Evolutionary conservation across 2,329 filamentous ascomycete species (phyloP), one percentile per base, ranked within the genome.

Genomic region (Penicillium sp.): DNA sequence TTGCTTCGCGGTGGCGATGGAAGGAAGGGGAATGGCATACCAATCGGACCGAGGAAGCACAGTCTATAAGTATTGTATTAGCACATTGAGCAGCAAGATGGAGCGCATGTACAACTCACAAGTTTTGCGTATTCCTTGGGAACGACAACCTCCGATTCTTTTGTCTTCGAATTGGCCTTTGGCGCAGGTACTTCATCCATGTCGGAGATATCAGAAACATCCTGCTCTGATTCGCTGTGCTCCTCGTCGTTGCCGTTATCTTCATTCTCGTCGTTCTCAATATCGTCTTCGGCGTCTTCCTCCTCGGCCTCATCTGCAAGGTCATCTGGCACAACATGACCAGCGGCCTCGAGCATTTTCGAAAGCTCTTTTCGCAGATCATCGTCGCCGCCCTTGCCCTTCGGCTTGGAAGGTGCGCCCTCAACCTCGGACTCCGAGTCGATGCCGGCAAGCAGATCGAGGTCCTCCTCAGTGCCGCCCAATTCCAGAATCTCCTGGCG

Each of bases 11-110:
- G 70, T 55, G 25, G 75, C 65, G 23, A 84, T 64, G n/a, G 63
- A 45, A 13, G 80, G 76, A 27, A 85, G 68, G 46, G 74, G 63
- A 38, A 75, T 72, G 20, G 77, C 70, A 61, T 84, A 81, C 83
- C 83, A 87, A 62, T 86, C 83, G 14, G 82, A 75, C 54, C 80
- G 74, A 36, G 81, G 79, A 47, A 74, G 69, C 55, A 85, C 75
- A 27, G 71, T 64, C 80, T 82, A 59, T 26, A 10, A 26, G 17
- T 28, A 7, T 26, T 18, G 19, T 13, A 13, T 56, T 44, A 54
- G 36, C 38, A 65, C 43, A 60, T 18, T 18, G n/a, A 21, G 13
- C 25, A 28, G 34, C 17, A 10, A 21, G 27, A 28, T 16, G 10
- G 10, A 7, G 15, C 16, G 16, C 31, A 36, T 20, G 14, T 26